Percentiles rank a stretch among this genome's conserved stretches.
Evolutionary conservation across 1,284 basidiomycete species (phyloP).

Genomic region (Ustilago loliicola): DNA sequence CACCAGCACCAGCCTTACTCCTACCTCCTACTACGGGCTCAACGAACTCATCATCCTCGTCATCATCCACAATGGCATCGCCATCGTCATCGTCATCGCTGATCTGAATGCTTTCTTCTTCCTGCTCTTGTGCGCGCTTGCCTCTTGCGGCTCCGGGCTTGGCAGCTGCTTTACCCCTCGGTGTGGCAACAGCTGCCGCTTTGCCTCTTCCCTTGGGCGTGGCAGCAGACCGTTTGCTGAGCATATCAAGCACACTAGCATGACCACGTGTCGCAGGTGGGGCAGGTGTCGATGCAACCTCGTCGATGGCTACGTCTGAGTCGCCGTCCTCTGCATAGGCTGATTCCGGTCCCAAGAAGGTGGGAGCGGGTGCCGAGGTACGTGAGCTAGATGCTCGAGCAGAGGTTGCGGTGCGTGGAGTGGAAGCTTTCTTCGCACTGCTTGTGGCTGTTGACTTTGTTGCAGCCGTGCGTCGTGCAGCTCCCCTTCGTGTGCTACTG

Average conservation of each 20-base stretch:
- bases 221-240: constrained; percentile 18
- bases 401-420: constrained; percentile 2
- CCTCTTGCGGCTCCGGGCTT: background rate
- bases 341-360: constrained; percentile 39
- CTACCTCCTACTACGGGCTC: constrained; percentile 14
- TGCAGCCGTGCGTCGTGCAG: constrained; percentile 8
- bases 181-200: background rate
- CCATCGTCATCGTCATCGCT: constrained; percentile 43
- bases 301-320: constrained; percentile 31
- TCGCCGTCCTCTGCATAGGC: constrained; percentile 41
- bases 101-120: constrained; percentile 45
- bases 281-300: constrained; percentile 24
- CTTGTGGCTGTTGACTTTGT: constrained; percentile 1
- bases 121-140: constrained; percentile 7
- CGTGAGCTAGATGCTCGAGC: constrained; percentile 7
- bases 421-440: constrained; percentile 8
- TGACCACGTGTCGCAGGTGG: constrained; percentile 19
- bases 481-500: constrained; percentile 21
- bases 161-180: constrained; percentile 5
- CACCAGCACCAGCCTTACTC: constrained; percentile 4
- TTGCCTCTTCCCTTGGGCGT: constrained; percentile 1
- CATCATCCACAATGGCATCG: constrained; percentile 20
- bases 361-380: constrained; percentile 23
- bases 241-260: constrained; percentile 40
- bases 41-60: constrained; percentile 42